Conservation (phyloP, 1,139 yeast genomes). For the Suhomyces choctaworum region DNA sequence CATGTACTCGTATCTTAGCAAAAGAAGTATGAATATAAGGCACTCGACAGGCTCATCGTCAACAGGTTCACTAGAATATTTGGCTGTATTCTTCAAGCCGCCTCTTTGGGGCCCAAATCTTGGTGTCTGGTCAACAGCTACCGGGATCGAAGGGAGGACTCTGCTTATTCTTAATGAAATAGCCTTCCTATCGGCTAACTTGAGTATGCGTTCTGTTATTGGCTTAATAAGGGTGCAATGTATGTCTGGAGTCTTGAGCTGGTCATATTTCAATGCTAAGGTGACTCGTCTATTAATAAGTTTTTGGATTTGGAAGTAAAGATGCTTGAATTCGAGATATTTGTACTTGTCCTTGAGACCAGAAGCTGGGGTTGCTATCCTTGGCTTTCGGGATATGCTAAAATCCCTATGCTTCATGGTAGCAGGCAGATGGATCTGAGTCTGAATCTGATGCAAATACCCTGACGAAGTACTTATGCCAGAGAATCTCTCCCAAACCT, state of each 20-base stretch:
- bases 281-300: conserved; percentile 44
- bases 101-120: conserved; percentile 21
- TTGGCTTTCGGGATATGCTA: conserved; percentile 9
- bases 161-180: conserved; percentile 13
- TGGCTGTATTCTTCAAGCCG: background rate
- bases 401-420: conserved; percentile 12
- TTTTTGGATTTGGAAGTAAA: conserved; percentile 41
- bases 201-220: conserved; percentile 35
- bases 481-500: too few relatives aligned
- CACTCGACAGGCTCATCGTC: conserved; percentile 18
- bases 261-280: conserved; percentile 55
- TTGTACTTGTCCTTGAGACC: conserved; percentile 15
- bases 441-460: background rate
- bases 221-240: conserved; percentile 54
- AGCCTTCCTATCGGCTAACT: conserved; percentile 21
- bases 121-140: conserved; percentile 19
- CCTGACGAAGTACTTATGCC: background rate
- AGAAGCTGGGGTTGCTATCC: conserved; percentile 1
- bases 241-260: conserved; percentile 55
- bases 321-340: conserved; percentile 38
- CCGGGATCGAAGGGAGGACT: conserved; percentile 11
- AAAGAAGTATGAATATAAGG: conserved; percentile 36
- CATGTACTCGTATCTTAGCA: conserved; percentile 44
- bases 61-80: conserved; percentile 11
- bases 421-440: background rate